Evolutionary conservation across 1,139 yeast genomes (phyloP).

Genomic region (Pichia sp.): DNA sequence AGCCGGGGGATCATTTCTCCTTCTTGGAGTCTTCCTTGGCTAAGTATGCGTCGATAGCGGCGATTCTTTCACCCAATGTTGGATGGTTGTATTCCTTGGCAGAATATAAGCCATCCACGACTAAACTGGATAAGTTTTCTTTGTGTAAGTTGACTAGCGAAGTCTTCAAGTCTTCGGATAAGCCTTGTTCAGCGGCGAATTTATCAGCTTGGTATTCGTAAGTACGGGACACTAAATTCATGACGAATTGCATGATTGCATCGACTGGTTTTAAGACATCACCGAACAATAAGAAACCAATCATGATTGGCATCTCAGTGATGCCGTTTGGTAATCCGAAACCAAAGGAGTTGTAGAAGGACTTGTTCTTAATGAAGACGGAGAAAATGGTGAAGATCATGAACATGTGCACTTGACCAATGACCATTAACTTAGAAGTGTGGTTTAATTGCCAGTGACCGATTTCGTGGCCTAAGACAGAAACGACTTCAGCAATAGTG

Average conservation of each 20-base stretch:
- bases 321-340: constrained; percentile 39
- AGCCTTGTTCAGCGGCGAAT: constrained; percentile 75
- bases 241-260: constrained; percentile 60
- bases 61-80: constrained; percentile 80
- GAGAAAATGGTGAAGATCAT: constrained; percentile 70
- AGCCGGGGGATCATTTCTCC: constrained; percentile 15
- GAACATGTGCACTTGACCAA: constrained; percentile 64
- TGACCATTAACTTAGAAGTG: constrained; percentile 65
- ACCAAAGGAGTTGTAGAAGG: constrained; percentile 79
- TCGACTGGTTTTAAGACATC: constrained; percentile 80
- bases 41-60: constrained; percentile 53
- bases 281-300: constrained; percentile 75
- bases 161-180: constrained; percentile 61
- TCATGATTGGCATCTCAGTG: constrained; percentile 58
- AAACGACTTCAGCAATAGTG: constrained; percentile 77
- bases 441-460: constrained; percentile 97
- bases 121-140: constrained; percentile 79
- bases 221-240: constrained; percentile 73
- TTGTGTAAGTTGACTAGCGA: constrained; percentile 75
- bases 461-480: constrained; percentile 94
- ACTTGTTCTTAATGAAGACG: constrained; percentile 72
- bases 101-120: constrained; percentile 87
- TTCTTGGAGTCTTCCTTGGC: constrained; percentile 28
- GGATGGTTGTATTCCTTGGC: constrained; percentile 93
- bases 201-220: constrained; percentile 94